phyloP scores from a whole-genome alignment of 345 rosid species.

The Brassica rapa region DNA sequence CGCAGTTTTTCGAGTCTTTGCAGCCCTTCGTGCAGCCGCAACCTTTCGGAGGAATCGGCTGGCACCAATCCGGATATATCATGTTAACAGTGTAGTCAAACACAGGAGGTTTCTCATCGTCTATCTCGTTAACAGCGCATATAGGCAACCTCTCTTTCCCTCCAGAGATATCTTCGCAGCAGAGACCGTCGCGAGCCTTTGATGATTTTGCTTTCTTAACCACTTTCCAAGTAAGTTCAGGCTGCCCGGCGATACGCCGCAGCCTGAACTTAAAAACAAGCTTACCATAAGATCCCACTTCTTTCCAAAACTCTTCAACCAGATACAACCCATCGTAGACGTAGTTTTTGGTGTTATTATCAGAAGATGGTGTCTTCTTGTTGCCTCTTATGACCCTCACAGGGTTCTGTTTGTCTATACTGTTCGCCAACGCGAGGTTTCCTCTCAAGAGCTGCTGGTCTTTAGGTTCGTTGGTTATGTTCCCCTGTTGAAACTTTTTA shows the following conservation, averaged over 20 bases:
- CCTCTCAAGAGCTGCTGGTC: slow-evolving; percentile 82
- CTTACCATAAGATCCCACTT: slow-evolving; percentile 68
- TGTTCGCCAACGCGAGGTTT: slow-evolving; percentile 75
- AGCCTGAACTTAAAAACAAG: slow-evolving; percentile 67
- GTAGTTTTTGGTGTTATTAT: slow-evolving; percentile 44
- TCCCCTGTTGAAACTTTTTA: slow-evolving; percentile 39
- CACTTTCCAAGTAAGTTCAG: slow-evolving; percentile 81
- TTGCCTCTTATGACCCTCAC: slow-evolving; percentile 86
- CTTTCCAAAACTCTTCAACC: slow-evolving; percentile 66
- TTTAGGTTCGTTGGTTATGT: slow-evolving; percentile 53
- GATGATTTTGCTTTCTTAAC: slow-evolving; percentile 53
- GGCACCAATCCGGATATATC: slow-evolving; percentile 63
- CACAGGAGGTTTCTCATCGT: slow-evolving; percentile 67
- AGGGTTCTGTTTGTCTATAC: slow-evolving; percentile 53
- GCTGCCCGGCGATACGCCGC: slow-evolving; percentile 66
- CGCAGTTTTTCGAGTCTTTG: slow-evolving; percentile 50
- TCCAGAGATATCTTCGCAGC: slow-evolving; percentile 64
- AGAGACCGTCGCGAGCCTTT: slow-evolving; percentile 60
- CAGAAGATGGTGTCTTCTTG: slow-evolving; percentile 53
- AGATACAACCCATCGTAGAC: slow-evolving; percentile 77
- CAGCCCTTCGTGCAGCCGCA: slow-evolving; percentile 64
- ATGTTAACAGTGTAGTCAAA: slow-evolving; percentile 57
- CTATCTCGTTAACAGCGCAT: slow-evolving; percentile 69
- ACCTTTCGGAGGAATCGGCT: slow-evolving; percentile 50
- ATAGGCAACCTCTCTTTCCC: slow-evolving; percentile 62